Conservation (phyloP, 352 stramenopile genomes). For the Blastocystis hominis region DNA sequence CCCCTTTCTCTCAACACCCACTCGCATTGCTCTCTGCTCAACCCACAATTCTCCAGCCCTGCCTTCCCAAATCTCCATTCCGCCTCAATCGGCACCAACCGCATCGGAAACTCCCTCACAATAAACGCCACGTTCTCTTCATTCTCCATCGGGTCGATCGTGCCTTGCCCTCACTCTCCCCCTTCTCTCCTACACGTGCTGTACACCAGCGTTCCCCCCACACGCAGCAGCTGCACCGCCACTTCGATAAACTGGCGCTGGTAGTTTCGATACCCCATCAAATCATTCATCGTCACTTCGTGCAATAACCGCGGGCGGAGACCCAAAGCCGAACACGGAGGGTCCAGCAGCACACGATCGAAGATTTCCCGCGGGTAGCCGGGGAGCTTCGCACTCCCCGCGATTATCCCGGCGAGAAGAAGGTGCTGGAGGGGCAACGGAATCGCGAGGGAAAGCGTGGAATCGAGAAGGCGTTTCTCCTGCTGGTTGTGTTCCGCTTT, state of each 20-base stretch:
- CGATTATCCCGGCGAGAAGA: neutral
- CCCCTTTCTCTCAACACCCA: neutral
- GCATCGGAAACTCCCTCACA: conserved; percentile 55
- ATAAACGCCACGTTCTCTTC: conserved; percentile 54
- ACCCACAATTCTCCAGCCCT: conserved; percentile 40
- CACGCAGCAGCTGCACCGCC: conserved; percentile 77
- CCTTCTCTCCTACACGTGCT: conserved; percentile 77
- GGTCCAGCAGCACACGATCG: conserved; percentile 81
- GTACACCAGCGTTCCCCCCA: conserved; percentile 80
- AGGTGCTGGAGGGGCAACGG: neutral
- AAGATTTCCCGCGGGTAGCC: conserved; percentile 73
- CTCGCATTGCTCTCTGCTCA: conserved; percentile 36
- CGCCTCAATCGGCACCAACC: conserved; percentile 7
- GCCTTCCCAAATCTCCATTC: conserved; percentile 6
- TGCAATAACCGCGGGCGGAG: conserved; percentile 79
- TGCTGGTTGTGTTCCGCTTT: neutral
- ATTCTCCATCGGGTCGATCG: conserved; percentile 43
- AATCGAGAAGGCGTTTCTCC: neutral
- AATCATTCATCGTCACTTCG: conserved; percentile 67
- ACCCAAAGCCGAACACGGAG: conserved; percentile 79
- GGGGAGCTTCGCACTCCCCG: neutral
- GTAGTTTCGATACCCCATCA: conserved; percentile 71
- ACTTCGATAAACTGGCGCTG: conserved; percentile 77
- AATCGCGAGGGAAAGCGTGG: neutral
- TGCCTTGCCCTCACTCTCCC: neutral